Evolutionary conservation across 2,329 filamentous ascomycete genomes (phyloP).

Genomic region (Fusarium sp.): DNA sequence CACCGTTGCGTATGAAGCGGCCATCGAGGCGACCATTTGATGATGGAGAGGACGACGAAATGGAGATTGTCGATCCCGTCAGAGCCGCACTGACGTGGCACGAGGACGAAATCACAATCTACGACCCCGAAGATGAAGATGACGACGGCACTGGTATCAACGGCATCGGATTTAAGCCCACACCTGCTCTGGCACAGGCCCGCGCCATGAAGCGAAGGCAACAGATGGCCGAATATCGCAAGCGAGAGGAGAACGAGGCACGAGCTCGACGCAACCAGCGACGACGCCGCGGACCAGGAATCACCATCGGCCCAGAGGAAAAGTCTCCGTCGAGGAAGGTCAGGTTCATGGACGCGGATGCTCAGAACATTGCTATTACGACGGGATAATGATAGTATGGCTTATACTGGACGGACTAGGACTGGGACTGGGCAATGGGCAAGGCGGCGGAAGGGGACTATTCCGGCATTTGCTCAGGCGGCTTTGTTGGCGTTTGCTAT

Average conservation of each 20-base stretch:
- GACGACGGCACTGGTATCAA: slow-evolving; percentile 77
- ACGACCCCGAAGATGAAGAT: slow-evolving; percentile 73
- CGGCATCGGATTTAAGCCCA: slow-evolving; percentile 75
- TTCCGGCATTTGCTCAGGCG: slow-evolving; percentile 9
- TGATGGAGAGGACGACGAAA: slow-evolving; percentile 49
- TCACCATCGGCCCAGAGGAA: slow-evolving; percentile 40
- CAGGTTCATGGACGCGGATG: slow-evolving; percentile 56
- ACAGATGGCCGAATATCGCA: slow-evolving; percentile 73
- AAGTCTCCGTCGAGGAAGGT: slow-evolving; percentile 49
- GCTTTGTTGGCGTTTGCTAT: slow-evolving; percentile 29
- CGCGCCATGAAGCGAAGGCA: slow-evolving; percentile 68
- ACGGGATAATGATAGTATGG: slow-evolving; percentile 44
- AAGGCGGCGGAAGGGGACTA: not conserved
- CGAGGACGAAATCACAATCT: slow-evolving; percentile 75
- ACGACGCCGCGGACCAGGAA: slow-evolving; percentile 54
- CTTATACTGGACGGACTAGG: not conserved
- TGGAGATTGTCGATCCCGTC: slow-evolving; percentile 62
- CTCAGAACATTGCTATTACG: slow-evolving; percentile 46
- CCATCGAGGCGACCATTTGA: slow-evolving; percentile 34
- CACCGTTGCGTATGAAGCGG: slow-evolving; percentile 51
- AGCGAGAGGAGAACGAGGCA: slow-evolving; percentile 71
- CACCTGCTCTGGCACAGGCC: slow-evolving; percentile 69
- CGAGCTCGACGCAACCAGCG: slow-evolving; percentile 66
- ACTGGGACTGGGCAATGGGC: not conserved
- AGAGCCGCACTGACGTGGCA: slow-evolving; percentile 74